Percentiles rank a stretch among this genome's conserved stretches.
These are phyloP conservation scores for Glarea lozoyensis DNA, from an alignment of 495 filamentous ascomycete species.

Conservation along the genomic window DNA sequence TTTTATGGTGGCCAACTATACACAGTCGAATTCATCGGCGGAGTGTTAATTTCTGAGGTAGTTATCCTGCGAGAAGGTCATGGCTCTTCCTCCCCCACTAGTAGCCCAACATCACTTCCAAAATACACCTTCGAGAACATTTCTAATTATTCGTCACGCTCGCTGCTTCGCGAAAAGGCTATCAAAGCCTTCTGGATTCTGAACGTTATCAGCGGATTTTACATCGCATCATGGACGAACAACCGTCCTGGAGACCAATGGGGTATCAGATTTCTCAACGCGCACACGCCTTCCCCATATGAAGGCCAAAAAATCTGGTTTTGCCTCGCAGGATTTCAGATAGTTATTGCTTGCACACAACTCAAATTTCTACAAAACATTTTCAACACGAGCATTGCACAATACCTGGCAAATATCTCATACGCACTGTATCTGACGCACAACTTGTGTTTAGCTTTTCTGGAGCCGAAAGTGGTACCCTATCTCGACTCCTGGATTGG, in stretches of 20 bases:
- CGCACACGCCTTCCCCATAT: constrained; percentile 28
- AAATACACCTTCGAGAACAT: too few species aligned
- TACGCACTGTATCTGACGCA: constrained; percentile 51
- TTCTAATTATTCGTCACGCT: too few species aligned
- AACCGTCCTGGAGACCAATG: constrained; percentile 26
- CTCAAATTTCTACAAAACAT: constrained; percentile 40
- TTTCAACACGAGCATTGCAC: constrained; percentile 46
- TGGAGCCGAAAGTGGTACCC: constrained; percentile 39
- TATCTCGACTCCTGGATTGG: constrained; percentile 28
- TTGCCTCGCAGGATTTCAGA: constrained; percentile 42
- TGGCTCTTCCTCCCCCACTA: constrained; percentile 1
- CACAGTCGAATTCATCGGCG: constrained; percentile 48
- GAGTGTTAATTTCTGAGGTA: constrained; percentile 51
- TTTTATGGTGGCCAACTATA: constrained; percentile 51
- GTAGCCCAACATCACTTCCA: constrained; percentile 10
- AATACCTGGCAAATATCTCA: constrained; percentile 53
- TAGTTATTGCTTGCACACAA: constrained; percentile 47
- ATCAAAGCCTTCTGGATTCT: constrained; percentile 16
- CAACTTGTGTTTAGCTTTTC: constrained; percentile 38
- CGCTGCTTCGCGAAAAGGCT: constrained; percentile 8
- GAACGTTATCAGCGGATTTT: constrained; percentile 31
- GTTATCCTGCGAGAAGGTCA: constrained; percentile 34
- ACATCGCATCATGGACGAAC: constrained; percentile 37
- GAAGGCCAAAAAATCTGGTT: constrained; percentile 40
- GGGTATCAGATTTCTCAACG: constrained; percentile 25